Percentiles rank a stretch among this genome's conserved stretches.
Conservation (phyloP, 495 filamentous ascomycete species). For the Astrocystis sublimbata region DNA sequence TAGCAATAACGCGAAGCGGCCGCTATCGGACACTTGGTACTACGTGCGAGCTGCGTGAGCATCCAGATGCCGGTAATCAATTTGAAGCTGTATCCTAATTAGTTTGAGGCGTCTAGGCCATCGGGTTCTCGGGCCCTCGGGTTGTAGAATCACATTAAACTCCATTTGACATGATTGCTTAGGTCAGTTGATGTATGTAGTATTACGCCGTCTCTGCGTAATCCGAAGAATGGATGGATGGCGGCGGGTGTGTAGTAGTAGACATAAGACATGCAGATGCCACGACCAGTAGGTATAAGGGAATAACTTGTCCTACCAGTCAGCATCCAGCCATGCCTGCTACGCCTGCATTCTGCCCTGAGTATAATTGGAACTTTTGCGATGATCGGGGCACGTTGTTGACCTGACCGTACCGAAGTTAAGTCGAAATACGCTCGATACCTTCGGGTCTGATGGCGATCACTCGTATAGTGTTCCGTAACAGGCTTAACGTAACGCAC, state of each 20-base stretch:
- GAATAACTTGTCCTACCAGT: slow-evolving; percentile 1
- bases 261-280: neutral
- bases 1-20: neutral
- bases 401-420: neutral
- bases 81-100: slow-evolving; percentile 6
- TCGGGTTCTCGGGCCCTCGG: neutral
- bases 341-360: neutral
- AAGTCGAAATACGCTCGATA: too few relatives aligned
- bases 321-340: too few relatives aligned
- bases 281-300: slow-evolving; percentile 4
- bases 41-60: slow-evolving; percentile 6
- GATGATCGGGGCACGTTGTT: neutral
- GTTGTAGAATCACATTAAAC: too few relatives aligned
- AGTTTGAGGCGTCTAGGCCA: neutral
- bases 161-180: neutral
- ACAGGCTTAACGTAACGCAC: slow-evolving; percentile 4
- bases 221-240: too few relatives aligned
- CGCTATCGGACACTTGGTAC: slow-evolving; percentile 8
- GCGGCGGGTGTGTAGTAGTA: too few relatives aligned
- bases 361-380: neutral
- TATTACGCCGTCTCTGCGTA: neutral
- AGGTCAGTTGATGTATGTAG: neutral
- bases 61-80: slow-evolving; percentile 4
- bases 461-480: slow-evolving; percentile 2
- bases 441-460: neutral